Evolutionary conservation across 306 rosid species (phyloP).

Genomic region (Quillaja saponaria): DNA sequence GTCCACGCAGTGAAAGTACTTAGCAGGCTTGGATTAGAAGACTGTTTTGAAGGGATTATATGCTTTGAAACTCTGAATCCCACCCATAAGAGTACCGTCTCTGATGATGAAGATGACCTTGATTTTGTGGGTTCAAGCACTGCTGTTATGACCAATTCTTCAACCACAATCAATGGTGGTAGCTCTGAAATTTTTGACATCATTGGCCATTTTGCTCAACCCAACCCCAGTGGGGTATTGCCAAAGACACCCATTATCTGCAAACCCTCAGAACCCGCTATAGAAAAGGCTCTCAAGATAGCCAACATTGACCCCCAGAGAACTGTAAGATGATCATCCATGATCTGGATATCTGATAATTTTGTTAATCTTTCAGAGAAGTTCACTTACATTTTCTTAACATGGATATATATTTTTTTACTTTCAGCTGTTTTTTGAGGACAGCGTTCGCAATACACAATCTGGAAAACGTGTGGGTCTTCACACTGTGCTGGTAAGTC

Average conservation of each 20-base stretch:
- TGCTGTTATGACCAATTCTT: slow-evolving; percentile 11
- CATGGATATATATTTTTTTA: neutral
- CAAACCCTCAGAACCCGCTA: slow-evolving; percentile 75
- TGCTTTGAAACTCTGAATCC: slow-evolving; percentile 96
- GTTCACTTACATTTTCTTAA: neutral
- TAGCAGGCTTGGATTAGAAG: slow-evolving; percentile 84
- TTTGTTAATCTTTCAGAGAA: neutral
- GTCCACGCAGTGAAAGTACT: slow-evolving; percentile 76
- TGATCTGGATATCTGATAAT: neutral
- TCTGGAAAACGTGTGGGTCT: slow-evolving; percentile 88
- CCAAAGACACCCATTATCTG: slow-evolving; percentile 89
- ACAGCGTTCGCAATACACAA: slow-evolving; percentile 86
- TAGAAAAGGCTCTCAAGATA: slow-evolving; percentile 71
- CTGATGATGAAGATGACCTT: slow-evolving; percentile 76
- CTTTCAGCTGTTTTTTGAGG: slow-evolving; percentile 89
- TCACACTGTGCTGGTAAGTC: slow-evolving; percentile 80
- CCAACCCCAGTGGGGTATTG: slow-evolving; percentile 43
- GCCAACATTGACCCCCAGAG: slow-evolving; percentile 81
- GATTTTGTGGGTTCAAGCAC: slow-evolving; percentile 55
- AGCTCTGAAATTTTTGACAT: slow-evolving; percentile 70
- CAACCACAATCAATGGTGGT: slow-evolving; percentile 26
- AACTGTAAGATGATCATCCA: slow-evolving; percentile 56
- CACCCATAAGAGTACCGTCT: slow-evolving; percentile 48
- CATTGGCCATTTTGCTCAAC: slow-evolving; percentile 61
- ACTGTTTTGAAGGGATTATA: slow-evolving; percentile 84